These are phyloP conservation scores for Brettanomyces bruxellensis DNA, from an alignment of 805 yeast species.

Conservation along the genomic window DNA sequence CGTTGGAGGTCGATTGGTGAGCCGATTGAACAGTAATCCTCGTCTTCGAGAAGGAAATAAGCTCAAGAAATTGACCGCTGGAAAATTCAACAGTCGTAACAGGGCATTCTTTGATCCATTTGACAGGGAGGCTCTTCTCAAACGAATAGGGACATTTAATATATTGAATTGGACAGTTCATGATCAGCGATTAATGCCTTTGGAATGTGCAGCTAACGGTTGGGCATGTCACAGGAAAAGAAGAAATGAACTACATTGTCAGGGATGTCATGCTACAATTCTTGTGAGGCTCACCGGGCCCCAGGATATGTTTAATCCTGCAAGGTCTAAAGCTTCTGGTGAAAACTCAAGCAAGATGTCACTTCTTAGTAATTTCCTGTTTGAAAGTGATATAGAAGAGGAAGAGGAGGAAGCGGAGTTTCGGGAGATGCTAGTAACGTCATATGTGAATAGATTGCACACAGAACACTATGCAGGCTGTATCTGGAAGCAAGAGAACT, in stretches of 20 bases:
- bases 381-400: conserved; percentile 4
- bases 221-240: conserved; percentile 36
- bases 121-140: conserved; percentile 23
- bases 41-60: neutral
- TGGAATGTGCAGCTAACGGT: conserved; percentile 42
- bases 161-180: conserved; percentile 39
- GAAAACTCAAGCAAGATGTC: neutral
- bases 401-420: conserved; percentile 17
- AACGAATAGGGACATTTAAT: conserved; percentile 34
- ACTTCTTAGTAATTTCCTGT: neutral
- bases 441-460: conserved; percentile 16
- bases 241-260: conserved; percentile 26
- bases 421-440: conserved; percentile 16
- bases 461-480: conserved; percentile 23
- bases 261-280: conserved; percentile 24
- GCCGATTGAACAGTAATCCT: neutral
- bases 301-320: conserved; percentile 8
- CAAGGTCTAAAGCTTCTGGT: conserved; percentile 4
- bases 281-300: conserved; percentile 11
- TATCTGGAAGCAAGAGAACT: conserved; percentile 12
- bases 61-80: neutral
- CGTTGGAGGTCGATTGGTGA: neutral
- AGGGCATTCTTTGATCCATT: conserved; percentile 13
- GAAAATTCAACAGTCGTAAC: neutral
- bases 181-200: conserved; percentile 29